Evolutionary conservation across 345 rosid genomes (phyloP).

Genomic region (Sisymbrium irio): DNA sequence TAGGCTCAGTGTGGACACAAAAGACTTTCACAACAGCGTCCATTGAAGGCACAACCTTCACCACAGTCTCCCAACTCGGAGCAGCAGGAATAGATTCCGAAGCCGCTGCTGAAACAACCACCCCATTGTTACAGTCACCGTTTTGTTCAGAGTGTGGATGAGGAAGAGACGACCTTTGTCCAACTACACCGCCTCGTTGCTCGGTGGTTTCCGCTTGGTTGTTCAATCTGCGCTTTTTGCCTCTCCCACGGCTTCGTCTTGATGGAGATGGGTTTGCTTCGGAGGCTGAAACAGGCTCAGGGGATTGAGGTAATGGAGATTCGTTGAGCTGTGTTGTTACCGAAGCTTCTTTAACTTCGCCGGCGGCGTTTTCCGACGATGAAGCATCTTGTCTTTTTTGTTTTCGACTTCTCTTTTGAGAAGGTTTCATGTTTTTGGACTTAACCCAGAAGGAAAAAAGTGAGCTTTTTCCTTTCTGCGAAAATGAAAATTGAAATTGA

Average conservation of each 20-base stretch:
- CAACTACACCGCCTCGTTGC: neutral
- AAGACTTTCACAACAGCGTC: constrained; percentile 93
- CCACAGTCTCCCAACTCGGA: constrained; percentile 67
- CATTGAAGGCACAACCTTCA: constrained; percentile 74
- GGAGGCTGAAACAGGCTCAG: constrained; percentile 35
- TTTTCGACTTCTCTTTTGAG: constrained; percentile 31
- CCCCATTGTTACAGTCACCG: constrained; percentile 35
- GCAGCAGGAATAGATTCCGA: constrained; percentile 39
- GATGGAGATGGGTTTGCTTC: constrained; percentile 36
- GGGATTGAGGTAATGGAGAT: constrained; percentile 20
- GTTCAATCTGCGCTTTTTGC: constrained; percentile 39
- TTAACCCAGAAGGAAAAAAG: neutral
- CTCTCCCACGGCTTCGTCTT: constrained; percentile 49
- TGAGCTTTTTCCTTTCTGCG: neutral
- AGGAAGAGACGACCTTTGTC: constrained; percentile 4
- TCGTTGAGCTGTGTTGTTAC: constrained; percentile 30
- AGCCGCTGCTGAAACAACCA: constrained; percentile 10
- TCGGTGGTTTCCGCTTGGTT: constrained; percentile 31
- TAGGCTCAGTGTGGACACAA: constrained; percentile 91
- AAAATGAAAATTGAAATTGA: neutral
- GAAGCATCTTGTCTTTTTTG: constrained; percentile 24
- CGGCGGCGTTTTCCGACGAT: constrained; percentile 28
- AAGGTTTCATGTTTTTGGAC: constrained; percentile 17
- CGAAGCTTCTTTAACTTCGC: constrained; percentile 23
- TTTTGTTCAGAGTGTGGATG: constrained; percentile 26